Percentiles rank a stretch among this genome's conserved stretches.
Evolutionary conservation across 1,284 basidiomycete species (phyloP).

Genomic region (Heterobasidion irregulare): DNA sequence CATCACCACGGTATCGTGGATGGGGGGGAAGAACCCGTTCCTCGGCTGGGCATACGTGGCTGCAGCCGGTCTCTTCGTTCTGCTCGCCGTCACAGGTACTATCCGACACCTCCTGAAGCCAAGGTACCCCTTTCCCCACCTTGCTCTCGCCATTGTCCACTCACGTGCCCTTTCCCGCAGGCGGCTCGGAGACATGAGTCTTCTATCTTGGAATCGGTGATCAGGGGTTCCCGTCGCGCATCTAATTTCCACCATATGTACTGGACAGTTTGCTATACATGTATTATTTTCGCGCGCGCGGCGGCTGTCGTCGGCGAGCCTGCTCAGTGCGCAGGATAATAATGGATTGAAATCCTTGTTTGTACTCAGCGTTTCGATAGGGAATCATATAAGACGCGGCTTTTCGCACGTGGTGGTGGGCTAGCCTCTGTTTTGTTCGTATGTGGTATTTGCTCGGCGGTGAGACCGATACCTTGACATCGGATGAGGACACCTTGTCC

Average conservation of each 20-base stretch:
- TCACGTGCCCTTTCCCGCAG: slow-evolving; percentile 24
- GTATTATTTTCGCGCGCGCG: neutral
- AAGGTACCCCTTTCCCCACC: slow-evolving; percentile 45
- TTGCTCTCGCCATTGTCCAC: neutral
- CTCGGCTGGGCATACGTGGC: slow-evolving; percentile 96
- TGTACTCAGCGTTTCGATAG: too few relatives aligned
- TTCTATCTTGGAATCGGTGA: slow-evolving; percentile 78
- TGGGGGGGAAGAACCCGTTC: slow-evolving; percentile 97
- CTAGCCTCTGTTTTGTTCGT: neutral
- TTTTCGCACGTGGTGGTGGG: neutral
- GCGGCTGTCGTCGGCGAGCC: neutral
- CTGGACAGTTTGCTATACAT: slow-evolving; percentile 2
- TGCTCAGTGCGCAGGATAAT: neutral
- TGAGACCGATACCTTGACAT: slow-evolving; percentile 51
- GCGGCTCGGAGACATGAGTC: slow-evolving; percentile 75
- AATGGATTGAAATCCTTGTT: neutral
- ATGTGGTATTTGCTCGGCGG: slow-evolving; percentile 6
- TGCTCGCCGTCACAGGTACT: slow-evolving; percentile 85
- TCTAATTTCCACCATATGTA: neutral
- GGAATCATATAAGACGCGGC: too few relatives aligned
- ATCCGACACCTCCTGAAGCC: slow-evolving; percentile 90
- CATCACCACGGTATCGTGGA: slow-evolving; percentile 96
- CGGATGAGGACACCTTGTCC: slow-evolving; percentile 30
- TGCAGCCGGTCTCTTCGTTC: slow-evolving; percentile 79
- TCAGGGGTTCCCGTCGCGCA: neutral